phyloP scores from a whole-genome alignment of 768 basidiomycete species.

The Kwoniella sp. region DNA sequence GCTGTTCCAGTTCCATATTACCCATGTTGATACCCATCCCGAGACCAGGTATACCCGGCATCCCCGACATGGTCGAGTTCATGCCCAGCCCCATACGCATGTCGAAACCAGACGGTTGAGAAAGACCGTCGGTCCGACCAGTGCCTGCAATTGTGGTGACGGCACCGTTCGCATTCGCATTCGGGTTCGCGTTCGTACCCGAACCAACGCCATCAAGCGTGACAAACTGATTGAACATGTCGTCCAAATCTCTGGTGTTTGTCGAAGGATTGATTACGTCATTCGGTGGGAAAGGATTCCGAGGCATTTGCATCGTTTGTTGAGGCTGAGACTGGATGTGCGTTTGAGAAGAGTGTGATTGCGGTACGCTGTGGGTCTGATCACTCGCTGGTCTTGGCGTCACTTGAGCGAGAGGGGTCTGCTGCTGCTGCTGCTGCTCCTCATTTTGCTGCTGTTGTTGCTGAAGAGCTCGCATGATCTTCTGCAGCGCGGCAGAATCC shows the following conservation, averaged over 20 bases:
- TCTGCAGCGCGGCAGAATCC: conserved; percentile 36
- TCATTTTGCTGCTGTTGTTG: conserved; percentile 7
- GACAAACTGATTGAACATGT: conserved; percentile 29
- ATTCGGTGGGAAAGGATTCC: background rate
- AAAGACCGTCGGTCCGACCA: background rate
- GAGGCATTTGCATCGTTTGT: background rate
- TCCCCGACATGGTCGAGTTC: background rate
- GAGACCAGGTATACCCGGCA: background rate
- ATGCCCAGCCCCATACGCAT: background rate
- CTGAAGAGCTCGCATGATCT: conserved; percentile 43
- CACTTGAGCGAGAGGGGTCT: background rate
- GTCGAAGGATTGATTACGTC: background rate
- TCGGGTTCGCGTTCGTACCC: background rate
- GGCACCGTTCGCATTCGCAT: background rate
- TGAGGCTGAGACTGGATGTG: background rate
- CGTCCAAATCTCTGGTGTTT: conserved; percentile 11
- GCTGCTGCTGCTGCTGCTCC: background rate
- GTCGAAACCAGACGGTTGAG: background rate
- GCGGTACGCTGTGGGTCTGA: background rate
- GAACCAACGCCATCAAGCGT: conserved; percentile 16
- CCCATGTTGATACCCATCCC: background rate
- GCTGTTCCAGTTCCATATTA: too few species aligned
- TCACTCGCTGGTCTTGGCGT: background rate
- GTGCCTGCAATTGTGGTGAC: background rate
- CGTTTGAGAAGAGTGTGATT: background rate